These are phyloP conservation scores for Hippophae gyantsensis DNA, from an alignment of 306 rosid genomes.

Conservation along the genomic window DNA sequence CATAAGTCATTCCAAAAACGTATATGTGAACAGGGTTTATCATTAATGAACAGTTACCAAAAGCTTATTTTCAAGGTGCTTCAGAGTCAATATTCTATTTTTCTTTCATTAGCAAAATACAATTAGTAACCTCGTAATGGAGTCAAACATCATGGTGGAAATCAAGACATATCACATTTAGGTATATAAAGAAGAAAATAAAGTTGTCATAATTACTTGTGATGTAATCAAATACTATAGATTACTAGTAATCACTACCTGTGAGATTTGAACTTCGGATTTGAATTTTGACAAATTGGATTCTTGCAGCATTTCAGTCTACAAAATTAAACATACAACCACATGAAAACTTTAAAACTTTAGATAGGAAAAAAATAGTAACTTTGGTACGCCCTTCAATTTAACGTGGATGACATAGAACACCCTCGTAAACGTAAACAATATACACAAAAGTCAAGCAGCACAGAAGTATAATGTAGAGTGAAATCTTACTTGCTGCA, in stretches of 20 bases:
- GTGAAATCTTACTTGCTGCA: slow-evolving; percentile 30
- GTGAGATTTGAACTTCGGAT: slow-evolving; percentile 40
- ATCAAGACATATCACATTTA: too few relatives aligned
- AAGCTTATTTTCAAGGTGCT: too few relatives aligned
- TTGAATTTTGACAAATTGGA: slow-evolving; percentile 47
- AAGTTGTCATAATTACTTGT: background rate
- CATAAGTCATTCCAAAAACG: too few relatives aligned
- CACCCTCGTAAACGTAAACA: background rate
- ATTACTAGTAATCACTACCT: slow-evolving; percentile 21
- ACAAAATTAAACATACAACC: background rate
- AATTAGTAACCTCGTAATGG: too few relatives aligned
- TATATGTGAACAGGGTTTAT: too few relatives aligned
- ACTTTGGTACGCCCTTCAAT: background rate
- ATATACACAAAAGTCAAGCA: background rate
- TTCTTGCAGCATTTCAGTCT: slow-evolving; percentile 41
- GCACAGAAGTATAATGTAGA: background rate
- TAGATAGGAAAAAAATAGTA: background rate
- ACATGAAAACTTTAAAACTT: too few relatives aligned
- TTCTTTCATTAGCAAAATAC: too few relatives aligned
- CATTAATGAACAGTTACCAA: too few relatives aligned
- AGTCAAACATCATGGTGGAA: too few relatives aligned
- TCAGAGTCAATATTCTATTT: too few relatives aligned
- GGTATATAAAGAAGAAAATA: background rate
- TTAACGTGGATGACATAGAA: background rate
- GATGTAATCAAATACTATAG: background rate